These are phyloP conservation scores for Diplodia mutila DNA, from an alignment of 2,329 filamentous ascomycete species.

Conservation along the genomic window DNA sequence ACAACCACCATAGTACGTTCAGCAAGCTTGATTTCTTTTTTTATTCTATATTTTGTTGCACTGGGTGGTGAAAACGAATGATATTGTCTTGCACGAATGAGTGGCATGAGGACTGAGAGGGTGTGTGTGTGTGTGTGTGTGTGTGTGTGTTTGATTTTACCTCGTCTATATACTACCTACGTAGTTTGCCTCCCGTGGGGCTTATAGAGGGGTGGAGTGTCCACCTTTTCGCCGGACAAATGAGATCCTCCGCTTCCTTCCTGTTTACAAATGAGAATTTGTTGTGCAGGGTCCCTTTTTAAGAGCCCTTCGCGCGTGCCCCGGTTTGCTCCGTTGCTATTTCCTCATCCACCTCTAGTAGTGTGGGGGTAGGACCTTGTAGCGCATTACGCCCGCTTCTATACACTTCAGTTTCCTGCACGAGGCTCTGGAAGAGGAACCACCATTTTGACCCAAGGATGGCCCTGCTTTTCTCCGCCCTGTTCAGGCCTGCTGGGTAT, in stretches of 20 bases:
- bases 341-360: neutral
- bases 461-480: neutral
- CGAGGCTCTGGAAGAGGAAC: slow-evolving; percentile 3
- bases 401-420: neutral
- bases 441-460: slow-evolving; percentile 1
- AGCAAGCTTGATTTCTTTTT: no score
- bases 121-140: neutral
- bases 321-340: neutral
- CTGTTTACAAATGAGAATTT: neutral
- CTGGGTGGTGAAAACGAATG: no score
- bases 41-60: neutral
- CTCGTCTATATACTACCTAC: no score
- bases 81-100: no score
- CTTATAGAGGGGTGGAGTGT: neutral
- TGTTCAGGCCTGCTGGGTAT: neutral
- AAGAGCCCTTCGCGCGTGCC: neutral
- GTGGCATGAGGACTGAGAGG: neutral
- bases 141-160: no score
- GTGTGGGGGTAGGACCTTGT: neutral
- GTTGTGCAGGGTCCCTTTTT: neutral
- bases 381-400: slow-evolving; percentile 3
- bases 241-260: slow-evolving; percentile 1
- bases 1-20: no score
- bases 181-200: neutral
- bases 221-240: slow-evolving; percentile 3